Base-by-base conservation (phyloP, 2,329 filamentous ascomycete species). In the Apiospora saccharicola region DNA sequence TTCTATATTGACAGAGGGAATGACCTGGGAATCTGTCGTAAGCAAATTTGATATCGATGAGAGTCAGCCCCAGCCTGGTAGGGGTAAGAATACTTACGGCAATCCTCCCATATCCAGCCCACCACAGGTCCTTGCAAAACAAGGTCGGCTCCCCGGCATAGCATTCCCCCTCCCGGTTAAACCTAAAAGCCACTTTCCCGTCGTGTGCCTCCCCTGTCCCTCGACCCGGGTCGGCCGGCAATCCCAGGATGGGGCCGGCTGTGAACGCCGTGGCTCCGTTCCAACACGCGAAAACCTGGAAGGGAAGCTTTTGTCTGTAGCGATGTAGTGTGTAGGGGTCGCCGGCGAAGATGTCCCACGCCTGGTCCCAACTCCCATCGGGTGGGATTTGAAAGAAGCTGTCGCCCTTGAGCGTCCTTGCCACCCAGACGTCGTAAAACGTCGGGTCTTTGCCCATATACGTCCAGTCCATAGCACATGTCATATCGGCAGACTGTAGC, bases 201-300 rank as follows among this genome's bases (percentile, higher is more conserved):
- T 19, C 41, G 26, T 30, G 24, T 4, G 49, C 47, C 24, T 4
- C 49, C 6, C 46, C 49, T 4, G 7, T 24, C 34, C 26, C 37
- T 7, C 26, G 34, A 24, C 34, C 37, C 26, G 67, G 47, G 43
- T 26, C 51, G n/a, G 64, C 26, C 16, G 64, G 69, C n/a, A 72
- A 24, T 5, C 71, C 79, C 4, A 89, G 72, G 12, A 90, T 77
- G 0, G 88, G 86, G 53, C 80, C 79, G 0, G 87, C 88, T 0
- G 80, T 80, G 70, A 90, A 85, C 0, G 83, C 84, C 0, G 83
- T 82, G 0, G 85, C 87, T 2, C 89, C 90, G 72, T 90, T 90
- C 89, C 89, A 91, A 78, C 90, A 91, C 0, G 88, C 78, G 72
- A 89, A 91, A 0, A 90, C 89, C 77, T 90, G 90, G 73, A 90